phyloP scores from a whole-genome alignment of 192 early-diverging fungal genomes.

The Hyaloraphidium curvatum region DNA sequence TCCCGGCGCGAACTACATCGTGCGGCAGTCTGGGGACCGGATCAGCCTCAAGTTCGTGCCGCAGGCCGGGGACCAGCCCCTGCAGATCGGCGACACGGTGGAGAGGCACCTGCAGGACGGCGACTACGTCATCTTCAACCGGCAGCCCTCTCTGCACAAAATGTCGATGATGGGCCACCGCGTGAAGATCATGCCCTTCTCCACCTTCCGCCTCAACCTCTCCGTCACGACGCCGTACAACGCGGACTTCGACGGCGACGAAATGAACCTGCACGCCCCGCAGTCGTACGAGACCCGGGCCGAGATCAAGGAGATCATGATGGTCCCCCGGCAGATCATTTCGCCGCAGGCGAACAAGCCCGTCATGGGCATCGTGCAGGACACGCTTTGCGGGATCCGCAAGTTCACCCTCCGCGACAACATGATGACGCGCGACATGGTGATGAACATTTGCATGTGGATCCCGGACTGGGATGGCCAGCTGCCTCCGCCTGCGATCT shows the following conservation, averaged over 20 bases:
- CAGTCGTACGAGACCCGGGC: slow-evolving; percentile 92
- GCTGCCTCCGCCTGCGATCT: slow-evolving; percentile 77
- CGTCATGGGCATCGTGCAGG: slow-evolving; percentile 99
- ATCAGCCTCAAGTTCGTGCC: slow-evolving; percentile 37
- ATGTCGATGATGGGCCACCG: slow-evolving; percentile 99
- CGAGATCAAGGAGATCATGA: slow-evolving; percentile 88
- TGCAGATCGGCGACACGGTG: slow-evolving; percentile 83
- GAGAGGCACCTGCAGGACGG: slow-evolving; percentile 88
- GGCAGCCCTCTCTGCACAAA: slow-evolving; percentile 96
- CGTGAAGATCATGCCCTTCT: slow-evolving; percentile 96
- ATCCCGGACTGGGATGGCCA: slow-evolving; percentile 89
- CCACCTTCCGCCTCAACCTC: slow-evolving; percentile 92
- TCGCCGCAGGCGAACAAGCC: slow-evolving; percentile 95
- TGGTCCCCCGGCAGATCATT: slow-evolving; percentile 94
- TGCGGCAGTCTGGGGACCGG: slow-evolving; percentile 79
- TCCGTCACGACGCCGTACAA: slow-evolving; percentile 97
- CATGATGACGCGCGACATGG: slow-evolving; percentile 64
- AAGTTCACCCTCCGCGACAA: slow-evolving; percentile 91
- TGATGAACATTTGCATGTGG: slow-evolving; percentile 94
- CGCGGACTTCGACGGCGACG: slow-evolving; percentile 99
- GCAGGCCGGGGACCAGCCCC: slow-evolving; percentile 47
- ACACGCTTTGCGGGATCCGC: slow-evolving; percentile 85
- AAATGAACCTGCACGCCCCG: slow-evolving; percentile 99
- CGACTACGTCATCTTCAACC: slow-evolving; percentile 97
- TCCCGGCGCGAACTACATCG: slow-evolving; percentile 93